Evolutionary conservation across 257 asterid species (phyloP).

Genomic region (Nicotiana tabacum): DNA sequence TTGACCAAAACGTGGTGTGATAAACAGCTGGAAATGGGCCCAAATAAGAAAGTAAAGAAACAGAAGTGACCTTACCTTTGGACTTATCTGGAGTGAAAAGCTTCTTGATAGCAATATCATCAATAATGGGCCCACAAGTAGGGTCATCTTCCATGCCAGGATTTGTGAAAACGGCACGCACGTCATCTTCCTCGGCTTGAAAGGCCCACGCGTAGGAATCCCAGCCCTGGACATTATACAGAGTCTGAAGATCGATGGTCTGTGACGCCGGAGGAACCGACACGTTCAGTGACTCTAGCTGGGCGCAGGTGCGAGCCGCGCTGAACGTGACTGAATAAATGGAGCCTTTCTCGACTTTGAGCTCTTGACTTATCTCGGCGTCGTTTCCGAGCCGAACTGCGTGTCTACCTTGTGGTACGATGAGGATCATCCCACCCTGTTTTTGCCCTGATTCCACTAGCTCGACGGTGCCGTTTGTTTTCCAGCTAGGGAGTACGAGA

Average conservation of each 20-base stretch:
- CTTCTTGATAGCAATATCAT: constrained; percentile 86
- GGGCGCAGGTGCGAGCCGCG: constrained; percentile 97
- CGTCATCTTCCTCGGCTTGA: constrained; percentile 52
- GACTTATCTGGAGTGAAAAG: constrained; percentile 67
- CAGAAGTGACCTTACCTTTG: constrained; percentile 44
- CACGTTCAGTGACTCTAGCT: constrained; percentile 90
- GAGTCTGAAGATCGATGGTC: constrained; percentile 86
- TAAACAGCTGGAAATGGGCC: not conserved
- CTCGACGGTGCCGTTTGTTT: constrained; percentile 77
- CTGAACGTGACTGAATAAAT: constrained; percentile 84
- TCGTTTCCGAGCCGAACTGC: constrained; percentile 81
- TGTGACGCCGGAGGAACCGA: constrained; percentile 83
- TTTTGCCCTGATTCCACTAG: constrained; percentile 73
- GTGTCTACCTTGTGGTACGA: constrained; percentile 79
- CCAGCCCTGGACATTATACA: constrained; percentile 91
- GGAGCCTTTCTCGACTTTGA: constrained; percentile 66
- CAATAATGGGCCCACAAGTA: constrained; percentile 92
- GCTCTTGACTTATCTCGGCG: constrained; percentile 83
- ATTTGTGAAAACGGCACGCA: constrained; percentile 52
- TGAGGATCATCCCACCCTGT: constrained; percentile 97
- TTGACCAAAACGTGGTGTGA: not conserved
- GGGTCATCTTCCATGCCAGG: constrained; percentile 99
- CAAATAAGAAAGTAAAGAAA: not conserved
- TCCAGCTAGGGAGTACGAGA: constrained; percentile 66
- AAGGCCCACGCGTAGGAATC: constrained; percentile 93